A percentile compares a stretch with the other conserved stretches of the same genome.
Conservation (phyloP, 345 rosid genomes). For the Salix viminalis region DNA sequence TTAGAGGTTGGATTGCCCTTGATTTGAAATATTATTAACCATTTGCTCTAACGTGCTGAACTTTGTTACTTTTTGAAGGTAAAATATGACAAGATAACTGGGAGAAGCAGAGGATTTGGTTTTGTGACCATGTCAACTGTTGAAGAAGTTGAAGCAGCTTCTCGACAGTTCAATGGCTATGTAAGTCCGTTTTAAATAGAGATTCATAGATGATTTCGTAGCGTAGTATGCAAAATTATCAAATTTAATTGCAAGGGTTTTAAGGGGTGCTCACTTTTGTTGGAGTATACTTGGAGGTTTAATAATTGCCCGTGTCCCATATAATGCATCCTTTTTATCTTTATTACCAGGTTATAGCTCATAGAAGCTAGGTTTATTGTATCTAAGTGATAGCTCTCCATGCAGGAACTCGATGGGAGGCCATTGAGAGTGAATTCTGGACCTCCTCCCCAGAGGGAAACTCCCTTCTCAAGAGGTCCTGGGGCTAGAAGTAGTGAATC, state of each 20-base stretch:
- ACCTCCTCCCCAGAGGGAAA: constrained; percentile 68
- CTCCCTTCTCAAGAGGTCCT: constrained; percentile 36
- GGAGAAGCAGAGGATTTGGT: constrained; percentile 96
- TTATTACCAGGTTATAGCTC: neutral
- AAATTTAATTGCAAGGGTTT: neutral
- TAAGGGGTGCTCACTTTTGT: neutral
- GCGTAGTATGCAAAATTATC: neutral
- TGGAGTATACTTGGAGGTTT: neutral
- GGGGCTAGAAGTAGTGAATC: constrained; percentile 23
- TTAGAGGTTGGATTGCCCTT: neutral
- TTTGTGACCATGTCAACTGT: constrained; percentile 84
- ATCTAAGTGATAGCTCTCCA: constrained; percentile 1
- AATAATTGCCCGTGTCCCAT: neutral
- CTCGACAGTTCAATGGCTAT: constrained; percentile 82
- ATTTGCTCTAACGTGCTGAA: constrained; percentile 8
- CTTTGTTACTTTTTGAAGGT: constrained; percentile 49
- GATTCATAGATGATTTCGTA: neutral
- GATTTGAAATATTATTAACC: neutral
- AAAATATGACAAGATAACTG: constrained; percentile 84
- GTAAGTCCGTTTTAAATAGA: constrained; percentile 39
- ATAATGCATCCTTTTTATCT: neutral
- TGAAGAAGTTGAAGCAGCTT: constrained; percentile 77
- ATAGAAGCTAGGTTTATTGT: neutral
- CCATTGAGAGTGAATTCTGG: constrained; percentile 78
- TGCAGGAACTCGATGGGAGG: constrained; percentile 90